These are phyloP conservation scores for Globisporangium cylindrosporum DNA, from an alignment of 352 stramenopile species.

Conservation along the genomic window DNA sequence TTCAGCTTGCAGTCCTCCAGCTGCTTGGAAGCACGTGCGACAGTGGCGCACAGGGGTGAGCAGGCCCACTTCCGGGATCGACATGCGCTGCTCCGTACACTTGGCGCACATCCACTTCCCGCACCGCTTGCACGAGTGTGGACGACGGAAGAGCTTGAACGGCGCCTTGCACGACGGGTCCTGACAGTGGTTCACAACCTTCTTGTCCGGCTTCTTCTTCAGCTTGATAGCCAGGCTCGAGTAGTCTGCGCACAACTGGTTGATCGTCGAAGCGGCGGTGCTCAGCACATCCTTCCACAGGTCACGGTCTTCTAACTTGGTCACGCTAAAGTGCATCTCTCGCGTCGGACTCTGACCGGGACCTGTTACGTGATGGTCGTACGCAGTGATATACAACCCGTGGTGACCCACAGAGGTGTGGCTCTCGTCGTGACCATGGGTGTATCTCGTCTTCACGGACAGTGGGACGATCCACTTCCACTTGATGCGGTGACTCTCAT, in stretches of 20 bases:
- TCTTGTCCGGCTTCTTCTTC: slow-evolving; percentile 83
- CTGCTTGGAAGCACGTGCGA: slow-evolving; percentile 64
- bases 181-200: slow-evolving; percentile 76
- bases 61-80: slow-evolving; percentile 78
- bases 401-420: slow-evolving; percentile 83
- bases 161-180: slow-evolving; percentile 55
- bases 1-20: slow-evolving; percentile 61
- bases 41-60: slow-evolving; percentile 81
- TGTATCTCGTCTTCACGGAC: slow-evolving; percentile 70
- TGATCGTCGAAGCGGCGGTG: slow-evolving; percentile 54
- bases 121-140: slow-evolving; percentile 83
- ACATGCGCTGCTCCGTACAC: slow-evolving; percentile 74
- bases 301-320: slow-evolving; percentile 80
- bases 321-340: slow-evolving; percentile 83
- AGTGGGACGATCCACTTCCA: slow-evolving; percentile 88
- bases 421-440: slow-evolving; percentile 81
- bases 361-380: slow-evolving; percentile 67
- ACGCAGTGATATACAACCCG: slow-evolving; percentile 77
- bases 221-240: slow-evolving; percentile 55
- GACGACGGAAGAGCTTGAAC: slow-evolving; percentile 84
- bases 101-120: slow-evolving; percentile 85
- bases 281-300: slow-evolving; percentile 75
- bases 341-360: slow-evolving; percentile 50
- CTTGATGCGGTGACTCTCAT: slow-evolving; percentile 75
- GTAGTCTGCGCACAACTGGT: slow-evolving; percentile 70